Conservation (phyloP, 2,329 filamentous ascomycete species). For the Cercospora beticola region DNA sequence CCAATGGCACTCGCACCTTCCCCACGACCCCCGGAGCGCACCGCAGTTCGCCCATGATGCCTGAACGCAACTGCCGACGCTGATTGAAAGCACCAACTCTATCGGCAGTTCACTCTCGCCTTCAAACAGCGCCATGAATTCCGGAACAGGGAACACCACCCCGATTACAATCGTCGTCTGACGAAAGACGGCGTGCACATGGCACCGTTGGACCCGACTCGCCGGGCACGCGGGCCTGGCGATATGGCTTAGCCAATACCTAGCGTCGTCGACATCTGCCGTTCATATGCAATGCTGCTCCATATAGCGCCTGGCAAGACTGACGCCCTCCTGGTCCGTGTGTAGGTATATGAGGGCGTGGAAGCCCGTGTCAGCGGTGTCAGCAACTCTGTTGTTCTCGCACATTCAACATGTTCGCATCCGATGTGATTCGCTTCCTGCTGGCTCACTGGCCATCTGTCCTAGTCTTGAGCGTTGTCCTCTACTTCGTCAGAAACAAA, state of each 20-base stretch:
- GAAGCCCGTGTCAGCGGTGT: background rate
- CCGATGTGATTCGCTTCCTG: slow-evolving; percentile 31
- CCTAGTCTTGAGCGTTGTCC: slow-evolving; percentile 35
- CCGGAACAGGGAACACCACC: background rate
- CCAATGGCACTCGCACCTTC: background rate
- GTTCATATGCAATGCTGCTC: background rate
- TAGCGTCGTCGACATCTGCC: background rate
- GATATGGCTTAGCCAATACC: background rate
- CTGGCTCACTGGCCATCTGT: slow-evolving; percentile 45
- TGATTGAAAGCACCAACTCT: background rate
- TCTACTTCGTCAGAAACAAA: slow-evolving; percentile 47
- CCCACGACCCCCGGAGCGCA: background rate
- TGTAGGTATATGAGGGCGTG: background rate
- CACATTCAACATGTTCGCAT: slow-evolving; percentile 35
- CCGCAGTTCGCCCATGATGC: background rate
- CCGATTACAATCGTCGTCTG: background rate
- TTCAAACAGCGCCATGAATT: background rate
- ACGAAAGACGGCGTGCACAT: background rate
- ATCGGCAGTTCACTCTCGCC: background rate
- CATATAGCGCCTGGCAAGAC: background rate
- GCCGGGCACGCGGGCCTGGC: background rate
- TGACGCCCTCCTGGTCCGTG: background rate
- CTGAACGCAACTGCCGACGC: background rate
- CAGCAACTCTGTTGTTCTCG: background rate
- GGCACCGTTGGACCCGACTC: background rate